phyloP scores from a whole-genome alignment of 352 stramenopile genomes.

The Phytophthora fragariaefolia region DNA sequence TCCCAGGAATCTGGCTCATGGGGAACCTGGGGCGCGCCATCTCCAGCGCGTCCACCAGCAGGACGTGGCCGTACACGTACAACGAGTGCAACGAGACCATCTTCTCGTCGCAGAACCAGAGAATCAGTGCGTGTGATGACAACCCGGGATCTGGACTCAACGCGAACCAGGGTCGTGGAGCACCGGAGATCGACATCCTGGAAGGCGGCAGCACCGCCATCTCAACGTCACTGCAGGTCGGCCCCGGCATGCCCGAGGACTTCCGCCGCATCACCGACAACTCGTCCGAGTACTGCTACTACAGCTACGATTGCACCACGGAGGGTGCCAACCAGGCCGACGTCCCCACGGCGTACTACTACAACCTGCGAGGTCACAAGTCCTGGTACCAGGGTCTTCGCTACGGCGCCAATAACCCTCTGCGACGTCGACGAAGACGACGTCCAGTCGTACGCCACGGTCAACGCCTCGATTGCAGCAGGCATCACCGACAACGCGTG shows the following conservation, averaged over 20 bases:
- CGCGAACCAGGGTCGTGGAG: constrained; percentile 35
- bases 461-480: constrained; percentile 25
- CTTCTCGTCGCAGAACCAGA: constrained; percentile 36
- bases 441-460: constrained; percentile 29
- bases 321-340: constrained; percentile 39
- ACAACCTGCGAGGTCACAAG: constrained; percentile 33
- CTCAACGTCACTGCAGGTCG: constrained; percentile 86
- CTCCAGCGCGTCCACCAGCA: constrained; percentile 30
- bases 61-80: constrained; percentile 94
- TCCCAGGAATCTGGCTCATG: constrained; percentile 30
- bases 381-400: constrained; percentile 37
- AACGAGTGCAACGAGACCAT: constrained; percentile 77
- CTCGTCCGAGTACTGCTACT: constrained; percentile 37
- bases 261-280: constrained; percentile 35
- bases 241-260: constrained; percentile 49
- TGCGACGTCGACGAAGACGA: constrained; percentile 32
- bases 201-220: constrained; percentile 45
- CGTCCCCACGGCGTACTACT: constrained; percentile 37
- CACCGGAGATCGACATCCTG: constrained; percentile 38
- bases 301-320: constrained; percentile 36
- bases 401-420: constrained; percentile 44
- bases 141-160: constrained; percentile 90
- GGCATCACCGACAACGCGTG: constrained; percentile 46
- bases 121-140: constrained; percentile 77
- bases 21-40: constrained; percentile 23